A percentile compares a stretch with the other conserved stretches of the same genome.
These are phyloP conservation scores for Aspergillus pseudoviridinutans DNA, from an alignment of 2,329 filamentous ascomycete genomes.

Conservation along the genomic window DNA sequence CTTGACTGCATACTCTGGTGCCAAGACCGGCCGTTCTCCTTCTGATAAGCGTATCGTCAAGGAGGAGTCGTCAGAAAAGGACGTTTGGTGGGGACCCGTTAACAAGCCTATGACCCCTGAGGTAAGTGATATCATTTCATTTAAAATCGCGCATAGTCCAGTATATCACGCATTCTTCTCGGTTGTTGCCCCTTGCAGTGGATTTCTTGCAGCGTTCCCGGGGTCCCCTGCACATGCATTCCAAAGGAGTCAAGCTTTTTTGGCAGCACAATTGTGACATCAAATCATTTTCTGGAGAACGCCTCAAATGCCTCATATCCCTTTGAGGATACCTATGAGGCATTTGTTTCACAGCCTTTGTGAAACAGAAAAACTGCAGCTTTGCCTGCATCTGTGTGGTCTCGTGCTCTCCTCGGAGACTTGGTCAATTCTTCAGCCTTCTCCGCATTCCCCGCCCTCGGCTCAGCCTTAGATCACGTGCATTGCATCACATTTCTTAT, in stretches of 20 bases:
- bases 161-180: conserved; percentile 15
- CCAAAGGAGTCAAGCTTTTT: conserved; percentile 14
- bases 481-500: conserved; percentile 24
- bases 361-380: conserved; percentile 12
- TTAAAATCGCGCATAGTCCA: conserved; percentile 11
- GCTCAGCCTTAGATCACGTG: conserved; percentile 6
- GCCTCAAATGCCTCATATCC: conserved; percentile 11
- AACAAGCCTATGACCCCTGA: conserved; percentile 98
- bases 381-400: neutral
- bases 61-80: conserved; percentile 80
- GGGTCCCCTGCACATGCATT: conserved; percentile 17
- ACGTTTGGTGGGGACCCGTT: conserved; percentile 98
- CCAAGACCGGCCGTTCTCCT: conserved; percentile 95
- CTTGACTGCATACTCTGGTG: conserved; percentile 93
- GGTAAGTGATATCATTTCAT: conserved; percentile 57
- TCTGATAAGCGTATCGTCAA: conserved; percentile 97
- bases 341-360: conserved; percentile 10
- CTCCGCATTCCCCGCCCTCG: conserved; percentile 5
- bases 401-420: neutral
- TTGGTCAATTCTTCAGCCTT: neutral
- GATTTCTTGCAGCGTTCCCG: conserved; percentile 14
- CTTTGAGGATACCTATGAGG: conserved; percentile 11
- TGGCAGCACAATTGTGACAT: neutral
- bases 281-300: neutral
- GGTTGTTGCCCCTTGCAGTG: conserved; percentile 12